Conservation (phyloP, 495 filamentous ascomycete genomes). For the Hypoxylon fragiforme region DNA sequence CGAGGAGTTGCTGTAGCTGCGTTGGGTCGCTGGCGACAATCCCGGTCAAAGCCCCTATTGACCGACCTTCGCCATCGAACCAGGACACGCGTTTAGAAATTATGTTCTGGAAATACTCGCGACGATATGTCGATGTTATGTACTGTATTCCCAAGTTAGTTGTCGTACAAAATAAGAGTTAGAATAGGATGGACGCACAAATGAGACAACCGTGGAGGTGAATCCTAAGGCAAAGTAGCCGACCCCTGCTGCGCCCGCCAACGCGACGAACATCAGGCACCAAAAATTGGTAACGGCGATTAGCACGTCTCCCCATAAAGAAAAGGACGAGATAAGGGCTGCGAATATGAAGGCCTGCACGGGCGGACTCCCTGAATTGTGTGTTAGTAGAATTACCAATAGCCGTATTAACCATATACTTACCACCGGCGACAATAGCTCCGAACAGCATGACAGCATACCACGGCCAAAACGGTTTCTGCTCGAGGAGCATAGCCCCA, state of each 20-base stretch:
- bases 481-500: conserved; percentile 50
- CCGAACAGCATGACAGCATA: conserved; percentile 52
- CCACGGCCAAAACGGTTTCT: conserved; percentile 50
- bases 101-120: conserved; percentile 63
- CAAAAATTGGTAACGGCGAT: conserved; percentile 56
- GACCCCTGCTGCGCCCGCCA: conserved; percentile 54
- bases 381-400: conserved; percentile 12
- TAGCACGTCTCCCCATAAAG: conserved; percentile 47
- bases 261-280: conserved; percentile 66
- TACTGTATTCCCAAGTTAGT: conserved; percentile 37
- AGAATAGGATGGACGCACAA: conserved; percentile 38
- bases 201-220: conserved; percentile 54
- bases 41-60: conserved; percentile 53
- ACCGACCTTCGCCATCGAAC: conserved; percentile 58
- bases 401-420: conserved; percentile 7
- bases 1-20: conserved; percentile 64
- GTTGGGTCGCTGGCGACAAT: conserved; percentile 61
- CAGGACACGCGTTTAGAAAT: conserved; percentile 59
- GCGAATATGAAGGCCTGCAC: conserved; percentile 57
- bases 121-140: conserved; percentile 56
- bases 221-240: conserved; percentile 59
- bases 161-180: neutral
- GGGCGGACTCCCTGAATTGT: conserved; percentile 44
- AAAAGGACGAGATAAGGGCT: conserved; percentile 51
- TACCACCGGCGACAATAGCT: conserved; percentile 56